These are phyloP conservation scores for Rhodotorula sp. DNA, from an alignment of 1,284 basidiomycete species.

Conservation along the genomic window DNA sequence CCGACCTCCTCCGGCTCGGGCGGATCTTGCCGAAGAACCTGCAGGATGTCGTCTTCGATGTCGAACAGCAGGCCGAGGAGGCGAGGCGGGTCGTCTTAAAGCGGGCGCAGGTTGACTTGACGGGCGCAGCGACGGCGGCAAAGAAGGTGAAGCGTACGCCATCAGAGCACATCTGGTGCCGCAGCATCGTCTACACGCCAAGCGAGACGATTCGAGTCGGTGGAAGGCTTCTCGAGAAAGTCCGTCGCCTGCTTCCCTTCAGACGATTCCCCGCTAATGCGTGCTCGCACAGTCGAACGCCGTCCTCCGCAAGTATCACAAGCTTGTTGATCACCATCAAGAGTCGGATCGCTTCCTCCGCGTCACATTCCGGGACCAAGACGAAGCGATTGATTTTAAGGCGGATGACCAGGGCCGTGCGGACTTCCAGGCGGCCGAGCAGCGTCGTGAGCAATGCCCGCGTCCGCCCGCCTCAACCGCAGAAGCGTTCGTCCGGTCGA, in stretches of 20 bases:
- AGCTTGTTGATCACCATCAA: constrained; percentile 44
- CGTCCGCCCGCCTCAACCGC: no score
- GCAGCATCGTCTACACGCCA: constrained; percentile 34
- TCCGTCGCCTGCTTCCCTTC: constrained; percentile 52
- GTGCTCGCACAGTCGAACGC: constrained; percentile 51
- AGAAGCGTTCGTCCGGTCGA: no score
- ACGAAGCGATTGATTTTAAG: constrained; percentile 44
- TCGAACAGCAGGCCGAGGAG: neutral
- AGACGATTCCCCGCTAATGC: neutral
- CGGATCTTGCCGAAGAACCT: neutral
- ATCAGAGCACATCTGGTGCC: constrained; percentile 14
- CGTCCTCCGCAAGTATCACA: constrained; percentile 50
- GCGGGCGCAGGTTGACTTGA: neutral
- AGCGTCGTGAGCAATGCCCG: no score
- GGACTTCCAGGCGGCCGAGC: no score
- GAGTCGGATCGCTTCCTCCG: constrained; percentile 58
- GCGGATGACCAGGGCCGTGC: no score
- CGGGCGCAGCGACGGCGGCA: neutral
- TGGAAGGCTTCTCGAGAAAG: constrained; percentile 69
- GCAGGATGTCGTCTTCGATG: neutral
- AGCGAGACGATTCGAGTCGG: constrained; percentile 54
- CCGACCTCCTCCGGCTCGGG: neutral
- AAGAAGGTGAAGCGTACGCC: neutral
- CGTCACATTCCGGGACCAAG: constrained; percentile 74
- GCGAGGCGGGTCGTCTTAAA: neutral